Evolutionary conservation across 352 stramenopile species (phyloP), one percentile per base, ranked within the genome.

Genomic region (Albugo candida): DNA sequence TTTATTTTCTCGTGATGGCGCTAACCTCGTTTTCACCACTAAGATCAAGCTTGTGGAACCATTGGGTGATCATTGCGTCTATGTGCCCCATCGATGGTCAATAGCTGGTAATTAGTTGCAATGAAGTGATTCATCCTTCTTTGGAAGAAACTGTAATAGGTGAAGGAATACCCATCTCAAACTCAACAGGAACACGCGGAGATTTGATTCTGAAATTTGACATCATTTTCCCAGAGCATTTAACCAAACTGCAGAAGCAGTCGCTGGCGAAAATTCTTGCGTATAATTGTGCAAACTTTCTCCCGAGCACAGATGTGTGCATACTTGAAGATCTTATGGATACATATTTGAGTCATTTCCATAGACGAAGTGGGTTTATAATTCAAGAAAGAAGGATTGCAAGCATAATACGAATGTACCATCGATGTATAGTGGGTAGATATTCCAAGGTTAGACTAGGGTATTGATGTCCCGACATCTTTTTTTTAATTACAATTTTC

Each of bases 131-230:
- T 13, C 76, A 83, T 52, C 83, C 83, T 8, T 74, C 74, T 49
- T 72, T 93, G 41, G 83, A 96, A 17, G 84, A 96, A 56, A 48
- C 92, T 43, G 70, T 98, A 39, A 77, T 78, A 49, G 79, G 91
- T 34, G 95, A 98, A 62, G 94, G 93, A 48, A 98, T 98, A 93
- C 91, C 94, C 11, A 59, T 95, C 24, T 61, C 85, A 0, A 78
- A 45, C 36, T 59, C 64, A 17, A 54, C 53, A 45, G 60, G 49
- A 13, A 58, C 64, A 21, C 92, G 81, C 51, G 94, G 93, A 34
- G 86, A 97, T 61, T 64, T 98, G 14, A 83, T 89, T 52, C 77
- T 98, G 49, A 95, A 79, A 40, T 97, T 97, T 60, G 74, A 96
- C 56, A 94, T 98, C 16, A 64, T 80, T 49, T 98, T 98, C 58